Percentiles rank a stretch among this genome's conserved stretches.
Conservation (phyloP, 202 grass and related monocot genomes). For the Musa balbisiana region DNA sequence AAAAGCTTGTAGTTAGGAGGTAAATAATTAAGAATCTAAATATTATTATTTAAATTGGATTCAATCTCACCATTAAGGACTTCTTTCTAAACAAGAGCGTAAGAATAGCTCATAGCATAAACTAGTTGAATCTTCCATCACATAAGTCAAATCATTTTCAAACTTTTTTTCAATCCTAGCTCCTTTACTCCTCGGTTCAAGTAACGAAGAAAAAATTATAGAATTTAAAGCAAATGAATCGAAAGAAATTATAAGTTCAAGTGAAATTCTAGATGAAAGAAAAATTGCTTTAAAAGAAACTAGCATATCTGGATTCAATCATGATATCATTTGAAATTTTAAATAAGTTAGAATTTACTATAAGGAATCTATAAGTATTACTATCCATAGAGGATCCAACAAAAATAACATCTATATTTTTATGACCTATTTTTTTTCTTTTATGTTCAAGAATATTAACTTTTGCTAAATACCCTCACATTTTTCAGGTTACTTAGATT, state of each 20-base stretch:
- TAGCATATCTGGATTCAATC: not conserved
- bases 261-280: not conserved
- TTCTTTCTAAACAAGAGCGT: not conserved
- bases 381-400: not conserved
- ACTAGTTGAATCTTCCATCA: not conserved
- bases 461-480: not conserved
- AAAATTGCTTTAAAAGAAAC: not conserved
- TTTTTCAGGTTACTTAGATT: too few species aligned
- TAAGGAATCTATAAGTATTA: not conserved
- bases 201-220: too few species aligned
- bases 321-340: not conserved
- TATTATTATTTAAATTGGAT: not conserved
- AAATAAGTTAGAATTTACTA: not conserved
- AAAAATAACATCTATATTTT: not conserved
- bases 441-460: conserved; percentile 1
- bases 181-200: not conserved
- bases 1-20: not conserved
- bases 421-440: not conserved
- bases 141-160: not conserved
- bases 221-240: too few species aligned
- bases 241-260: not conserved
- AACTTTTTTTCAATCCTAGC: conserved; percentile 13
- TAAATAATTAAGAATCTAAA: not conserved
- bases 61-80: not conserved
- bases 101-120: too few species aligned